Conservation (phyloP, 1,139 yeast genomes). For the Taphrina sp. region DNA sequence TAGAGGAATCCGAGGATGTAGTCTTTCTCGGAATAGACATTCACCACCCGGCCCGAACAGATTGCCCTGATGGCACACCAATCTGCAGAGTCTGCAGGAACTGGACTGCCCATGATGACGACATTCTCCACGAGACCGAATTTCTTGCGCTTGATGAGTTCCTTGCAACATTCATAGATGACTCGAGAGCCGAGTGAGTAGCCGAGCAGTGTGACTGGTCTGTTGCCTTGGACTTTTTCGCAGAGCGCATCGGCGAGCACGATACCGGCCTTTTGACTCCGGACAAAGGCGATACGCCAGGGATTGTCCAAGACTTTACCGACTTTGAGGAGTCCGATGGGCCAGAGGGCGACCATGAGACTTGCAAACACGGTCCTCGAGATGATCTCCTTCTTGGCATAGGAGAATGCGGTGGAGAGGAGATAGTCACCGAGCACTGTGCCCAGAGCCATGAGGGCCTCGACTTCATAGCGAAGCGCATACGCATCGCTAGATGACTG, state of each 20-base stretch:
- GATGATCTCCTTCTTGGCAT: constrained; percentile 33
- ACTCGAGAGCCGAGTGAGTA: constrained; percentile 92
- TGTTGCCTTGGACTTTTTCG: constrained; percentile 83
- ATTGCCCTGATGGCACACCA: constrained; percentile 76
- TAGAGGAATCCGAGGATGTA: constrained; percentile 95
- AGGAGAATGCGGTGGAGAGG: constrained; percentile 57
- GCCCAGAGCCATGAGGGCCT: constrained; percentile 92
- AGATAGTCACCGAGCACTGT: constrained; percentile 86
- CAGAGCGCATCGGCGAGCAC: constrained; percentile 88
- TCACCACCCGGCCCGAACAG: constrained; percentile 84
- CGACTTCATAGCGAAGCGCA: constrained; percentile 95
- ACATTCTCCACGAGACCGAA: constrained; percentile 88
- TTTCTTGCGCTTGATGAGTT: constrained; percentile 76
- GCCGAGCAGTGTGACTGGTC: constrained; percentile 91
- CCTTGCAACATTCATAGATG: constrained; percentile 83
- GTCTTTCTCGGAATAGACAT: constrained; percentile 88
- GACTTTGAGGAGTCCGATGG: constrained; percentile 84
- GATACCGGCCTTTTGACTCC: constrained; percentile 53
- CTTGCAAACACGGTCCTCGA: constrained; percentile 84
- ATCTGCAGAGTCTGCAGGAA: constrained; percentile 75
- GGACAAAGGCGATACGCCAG: constrained; percentile 93
- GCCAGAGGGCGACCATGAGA: constrained; percentile 86
- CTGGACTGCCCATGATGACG: constrained; percentile 81
- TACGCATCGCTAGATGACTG: constrained; percentile 66
- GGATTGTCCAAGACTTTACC: constrained; percentile 92